Base-by-base conservation (phyloP, 1,284 basidiomycete genomes). In the Sutorius eximius region DNA sequence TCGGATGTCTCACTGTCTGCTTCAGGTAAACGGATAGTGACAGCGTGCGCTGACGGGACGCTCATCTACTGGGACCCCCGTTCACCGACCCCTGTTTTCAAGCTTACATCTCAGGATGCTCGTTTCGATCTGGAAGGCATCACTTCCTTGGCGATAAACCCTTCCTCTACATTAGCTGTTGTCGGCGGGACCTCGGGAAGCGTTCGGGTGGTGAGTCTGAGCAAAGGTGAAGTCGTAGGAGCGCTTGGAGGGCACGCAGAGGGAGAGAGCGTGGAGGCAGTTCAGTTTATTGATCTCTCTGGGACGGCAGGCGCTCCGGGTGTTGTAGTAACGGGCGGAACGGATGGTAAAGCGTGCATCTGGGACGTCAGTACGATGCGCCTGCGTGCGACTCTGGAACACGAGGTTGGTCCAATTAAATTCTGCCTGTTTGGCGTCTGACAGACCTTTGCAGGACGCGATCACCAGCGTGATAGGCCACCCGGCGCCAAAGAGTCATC, bases 41-140 rank as follows among this genome's bases (percentile, higher is more conserved):
- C 95, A 7, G 91, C 91, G 8, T 91, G 92, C 60, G 86, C 84
- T 37, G 91, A 94, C 59, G 93, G 92, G 20, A 84, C 79, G 2
- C 79, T 98, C 48, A 89, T 97, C 58, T 85, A 90, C 65, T 99
- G 95, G 94, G 94, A 98, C 68, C 95, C 95, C 1, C 86, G 90
- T 41, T 86, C 82, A 2, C 77, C 89, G 0, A 77, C 81, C 0
- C 90, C 95, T 0, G 60, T 94, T 16, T 90, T 91, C 77, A 95
- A 94, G 73, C 82, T 98, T 48, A 82, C 82, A 20, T 64, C 83
- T 1, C 71, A 80, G 29, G 87, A 95, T 65, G 85, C 82, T n/a
- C 84, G 89, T 7, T 95, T 94, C 69, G 76, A 81, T 51, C 74
- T 93, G 34, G 86, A 85, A 29, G 86, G 86, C 33, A 91, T 99